phyloP scores from a whole-genome alignment of 2,329 filamentous ascomycete species.

The Penicillium janthinellum region DNA sequence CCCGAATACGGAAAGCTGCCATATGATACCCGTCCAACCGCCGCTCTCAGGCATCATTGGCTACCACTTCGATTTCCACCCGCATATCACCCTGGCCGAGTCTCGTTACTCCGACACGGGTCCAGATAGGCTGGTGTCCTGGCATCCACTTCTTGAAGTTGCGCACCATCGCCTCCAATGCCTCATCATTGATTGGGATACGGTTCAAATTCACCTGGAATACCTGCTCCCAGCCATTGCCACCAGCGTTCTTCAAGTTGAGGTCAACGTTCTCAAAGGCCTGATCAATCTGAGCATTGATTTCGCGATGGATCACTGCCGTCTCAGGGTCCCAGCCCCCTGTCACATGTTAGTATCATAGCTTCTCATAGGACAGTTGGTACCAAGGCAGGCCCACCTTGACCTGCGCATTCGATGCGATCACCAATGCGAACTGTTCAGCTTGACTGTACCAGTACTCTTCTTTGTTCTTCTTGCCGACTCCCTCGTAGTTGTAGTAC shows the following conservation, averaged over 20 bases:
- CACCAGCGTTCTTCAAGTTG: slow-evolving; percentile 55
- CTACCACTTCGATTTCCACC: slow-evolving; percentile 61
- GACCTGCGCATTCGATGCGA: slow-evolving; percentile 46
- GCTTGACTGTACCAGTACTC: slow-evolving; percentile 50
- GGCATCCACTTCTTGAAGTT: slow-evolving; percentile 57
- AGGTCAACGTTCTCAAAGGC: slow-evolving; percentile 62
- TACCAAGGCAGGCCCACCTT: slow-evolving; percentile 19
- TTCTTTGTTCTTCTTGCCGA: slow-evolving; percentile 40
- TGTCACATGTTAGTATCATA: slow-evolving; percentile 15
- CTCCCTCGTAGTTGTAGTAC: slow-evolving; percentile 44
- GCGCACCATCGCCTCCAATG: slow-evolving; percentile 44
- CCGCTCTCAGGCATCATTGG: slow-evolving; percentile 38
- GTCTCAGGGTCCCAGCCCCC: slow-evolving; percentile 39
- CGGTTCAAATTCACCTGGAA: slow-evolving; percentile 53
- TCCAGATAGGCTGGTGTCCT: slow-evolving; percentile 57
- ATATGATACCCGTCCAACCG: not conserved
- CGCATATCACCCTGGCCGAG: slow-evolving; percentile 56
- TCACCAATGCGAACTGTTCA: slow-evolving; percentile 49
- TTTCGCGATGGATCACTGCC: slow-evolving; percentile 33
- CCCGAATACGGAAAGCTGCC: not conserved
- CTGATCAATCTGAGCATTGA: slow-evolving; percentile 52
- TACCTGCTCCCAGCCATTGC: slow-evolving; percentile 53
- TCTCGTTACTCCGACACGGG: slow-evolving; percentile 53
- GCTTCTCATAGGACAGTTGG: not conserved
- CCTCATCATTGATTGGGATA: slow-evolving; percentile 46